Evolutionary conservation across 345 rosid genomes (phyloP).

Genomic region (Eucalyptus marginata): DNA sequence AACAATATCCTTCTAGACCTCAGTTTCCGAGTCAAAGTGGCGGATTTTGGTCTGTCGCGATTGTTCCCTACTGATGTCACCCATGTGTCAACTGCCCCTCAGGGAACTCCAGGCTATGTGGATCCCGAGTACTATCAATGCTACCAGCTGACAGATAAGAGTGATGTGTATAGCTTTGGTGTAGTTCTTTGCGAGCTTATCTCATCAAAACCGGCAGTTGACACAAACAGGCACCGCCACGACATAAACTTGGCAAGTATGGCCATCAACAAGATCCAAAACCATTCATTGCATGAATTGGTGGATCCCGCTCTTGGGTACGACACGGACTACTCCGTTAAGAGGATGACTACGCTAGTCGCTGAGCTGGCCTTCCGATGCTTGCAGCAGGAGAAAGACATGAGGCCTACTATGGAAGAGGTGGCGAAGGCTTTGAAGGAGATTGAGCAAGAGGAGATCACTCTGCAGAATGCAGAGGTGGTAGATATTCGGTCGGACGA

Average conservation of each 20-base stretch:
- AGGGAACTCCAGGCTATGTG: constrained; percentile 92
- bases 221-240: constrained; percentile 43
- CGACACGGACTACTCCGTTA: constrained; percentile 23
- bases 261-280: constrained; percentile 69
- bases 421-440: constrained; percentile 31
- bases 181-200: constrained; percentile 71
- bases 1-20: constrained; percentile 74
- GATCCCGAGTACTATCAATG: constrained; percentile 84
- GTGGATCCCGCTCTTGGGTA: constrained; percentile 62
- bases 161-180: constrained; percentile 91
- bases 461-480: constrained; percentile 14
- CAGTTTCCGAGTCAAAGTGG: constrained; percentile 59
- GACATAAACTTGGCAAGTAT: constrained; percentile 70
- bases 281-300: constrained; percentile 45
- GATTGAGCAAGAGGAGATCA: constrained; percentile 19
- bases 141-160: constrained; percentile 69
- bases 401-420: constrained; percentile 76
- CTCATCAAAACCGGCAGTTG: constrained; percentile 62
- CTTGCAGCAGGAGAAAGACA: constrained; percentile 63
- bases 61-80: constrained; percentile 63
- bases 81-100: constrained; percentile 89
- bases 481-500: constrained; percentile 34
- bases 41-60: constrained; percentile 89
- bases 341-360: constrained; percentile 28
- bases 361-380: constrained; percentile 75